These are phyloP conservation scores for Coniochaeta hoffmannii DNA, from an alignment of 2,329 filamentous ascomycete species.

Conservation along the genomic window DNA sequence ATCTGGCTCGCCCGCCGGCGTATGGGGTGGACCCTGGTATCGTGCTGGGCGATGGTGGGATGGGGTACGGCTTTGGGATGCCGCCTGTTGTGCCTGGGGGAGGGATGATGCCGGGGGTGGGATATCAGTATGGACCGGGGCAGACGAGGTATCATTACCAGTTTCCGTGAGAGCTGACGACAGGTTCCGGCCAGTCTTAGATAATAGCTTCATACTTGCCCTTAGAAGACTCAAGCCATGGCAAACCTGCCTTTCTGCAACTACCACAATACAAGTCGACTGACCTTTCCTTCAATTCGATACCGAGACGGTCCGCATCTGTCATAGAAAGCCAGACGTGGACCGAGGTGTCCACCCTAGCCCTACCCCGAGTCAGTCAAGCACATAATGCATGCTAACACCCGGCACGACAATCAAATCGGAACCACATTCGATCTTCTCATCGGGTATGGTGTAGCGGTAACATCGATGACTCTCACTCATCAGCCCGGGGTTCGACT, in stretches of 20 bases:
- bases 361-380: neutral
- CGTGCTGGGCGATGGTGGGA: neutral
- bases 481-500: neutral
- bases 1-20: neutral
- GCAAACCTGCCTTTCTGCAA: too few species aligned
- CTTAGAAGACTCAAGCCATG: too few species aligned
- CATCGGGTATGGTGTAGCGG: neutral
- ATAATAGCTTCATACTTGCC: neutral
- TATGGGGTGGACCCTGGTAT: neutral
- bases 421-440: neutral
- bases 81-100: neutral
- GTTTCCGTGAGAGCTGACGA: neutral
- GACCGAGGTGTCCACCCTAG: neutral
- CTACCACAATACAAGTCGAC: too few species aligned
- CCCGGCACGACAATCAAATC: neutral
- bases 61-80: neutral
- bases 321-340: neutral
- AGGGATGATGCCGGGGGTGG: neutral
- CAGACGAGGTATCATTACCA: neutral
- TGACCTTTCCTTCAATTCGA: neutral
- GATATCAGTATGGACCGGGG: neutral
- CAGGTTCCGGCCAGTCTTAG: neutral
- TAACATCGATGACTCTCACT: neutral
- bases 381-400: neutral
- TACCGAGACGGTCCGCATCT: neutral